These are phyloP conservation scores for Ascochyta fabae DNA, from an alignment of 2,329 filamentous ascomycete species.

Conservation along the genomic window DNA sequence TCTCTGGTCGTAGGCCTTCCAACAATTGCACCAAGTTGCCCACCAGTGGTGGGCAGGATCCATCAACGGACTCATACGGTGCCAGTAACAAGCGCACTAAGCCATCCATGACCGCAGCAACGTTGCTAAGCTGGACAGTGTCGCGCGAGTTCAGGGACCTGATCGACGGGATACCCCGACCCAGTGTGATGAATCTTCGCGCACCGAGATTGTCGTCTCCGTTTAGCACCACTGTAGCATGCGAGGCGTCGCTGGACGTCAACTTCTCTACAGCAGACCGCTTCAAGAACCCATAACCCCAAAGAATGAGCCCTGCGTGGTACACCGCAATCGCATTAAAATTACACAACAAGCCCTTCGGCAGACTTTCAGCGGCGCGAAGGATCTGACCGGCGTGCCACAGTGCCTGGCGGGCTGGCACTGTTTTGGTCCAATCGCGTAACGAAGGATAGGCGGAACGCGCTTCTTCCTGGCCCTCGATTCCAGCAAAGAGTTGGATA, in stretches of 20 bases:
- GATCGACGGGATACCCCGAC: constrained; percentile 62
- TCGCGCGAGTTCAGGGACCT: constrained; percentile 34
- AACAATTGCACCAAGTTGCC: constrained; percentile 72
- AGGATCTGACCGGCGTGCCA: constrained; percentile 74
- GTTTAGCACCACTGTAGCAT: constrained; percentile 58
- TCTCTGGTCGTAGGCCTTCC: constrained; percentile 63
- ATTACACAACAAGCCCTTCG: constrained; percentile 63
- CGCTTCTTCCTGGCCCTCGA: constrained; percentile 71
- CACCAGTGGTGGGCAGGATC: constrained; percentile 63
- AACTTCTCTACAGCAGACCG: constrained; percentile 36
- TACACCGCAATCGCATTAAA: constrained; percentile 74
- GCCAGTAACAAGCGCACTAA: constrained; percentile 65
- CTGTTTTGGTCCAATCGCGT: constrained; percentile 64
- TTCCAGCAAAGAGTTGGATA: constrained; percentile 70
- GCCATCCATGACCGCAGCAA: constrained; percentile 64
- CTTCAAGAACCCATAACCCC: constrained; percentile 69
- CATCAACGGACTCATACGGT: constrained; percentile 48
- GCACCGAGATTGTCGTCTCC: constrained; percentile 60
- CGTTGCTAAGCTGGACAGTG: constrained; percentile 57
- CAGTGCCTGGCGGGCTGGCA: constrained; percentile 64
- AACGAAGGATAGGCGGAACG: constrained; percentile 64
- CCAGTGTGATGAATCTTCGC: constrained; percentile 64
- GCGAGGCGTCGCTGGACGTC: constrained; percentile 35
- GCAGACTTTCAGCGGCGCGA: constrained; percentile 63
- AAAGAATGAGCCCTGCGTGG: constrained; percentile 71